Base-by-base conservation (phyloP, 306 rosid genomes). In the Quercus engelmannii region DNA sequence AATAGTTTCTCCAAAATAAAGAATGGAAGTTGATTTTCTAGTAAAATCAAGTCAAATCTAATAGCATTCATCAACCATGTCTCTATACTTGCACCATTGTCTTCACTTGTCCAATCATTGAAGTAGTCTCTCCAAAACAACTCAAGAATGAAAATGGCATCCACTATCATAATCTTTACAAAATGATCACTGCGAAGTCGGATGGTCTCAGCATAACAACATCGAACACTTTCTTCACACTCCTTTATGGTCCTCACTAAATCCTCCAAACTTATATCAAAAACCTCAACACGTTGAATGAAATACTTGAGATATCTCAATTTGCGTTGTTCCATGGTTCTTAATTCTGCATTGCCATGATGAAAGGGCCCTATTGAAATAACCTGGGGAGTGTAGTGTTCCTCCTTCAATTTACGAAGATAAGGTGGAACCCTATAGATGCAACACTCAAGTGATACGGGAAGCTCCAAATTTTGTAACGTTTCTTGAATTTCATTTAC, bases 11-110 rank as follows among this genome's bases (percentile, higher is more conserved):
- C 49, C 35, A 68, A 17, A 33, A 68, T 14, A 68, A 35, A 68
- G 12, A 68, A 68, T 3, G 72, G 72, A 19, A 68, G 72, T n/a
- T 68, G 72, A 31, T 68, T 68, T 68, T 68, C 72, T 1, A 68
- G 72, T 31, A 68, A 35, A 17, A 31, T 31, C 23, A 68, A 35
- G 14, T 68, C 54, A 5, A 1, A 35, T 9, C 25, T 23, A 3
- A 68, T 68, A 35, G 4, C 5, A 18, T 2, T 68, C 23, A 1
- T 17, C 52, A 68, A 68, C 72, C 72, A 68, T 4, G 72, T 2
- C 0, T 68, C 21, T 35, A 68, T 18, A 19, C 19, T 1, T 19
- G 10, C 33, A 30, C 13, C 5, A 10, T 31, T n/a, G 17, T n/a
- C 72, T 2, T 35, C 52, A 12, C 31, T 4, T 5, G 1, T 5